Evolutionary conservation across 1,284 basidiomycete genomes (phyloP), one percentile per base, ranked within the genome.

Genomic region (Apiotrichum montevideense): DNA sequence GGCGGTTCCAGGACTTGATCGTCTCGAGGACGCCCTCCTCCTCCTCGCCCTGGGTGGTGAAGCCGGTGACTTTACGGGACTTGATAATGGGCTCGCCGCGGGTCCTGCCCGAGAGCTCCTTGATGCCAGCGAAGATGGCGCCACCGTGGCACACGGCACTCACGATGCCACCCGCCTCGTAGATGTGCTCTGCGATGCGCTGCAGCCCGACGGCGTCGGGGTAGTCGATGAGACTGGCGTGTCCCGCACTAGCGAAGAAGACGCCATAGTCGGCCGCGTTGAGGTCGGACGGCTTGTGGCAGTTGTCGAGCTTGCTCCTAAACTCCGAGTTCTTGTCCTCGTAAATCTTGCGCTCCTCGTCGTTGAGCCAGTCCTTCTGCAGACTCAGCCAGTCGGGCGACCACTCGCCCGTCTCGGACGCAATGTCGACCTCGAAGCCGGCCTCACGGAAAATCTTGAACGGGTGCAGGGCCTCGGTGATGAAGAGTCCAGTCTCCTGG

Each of bases 401-500:
- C 44, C 56, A 63, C 7, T 32, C 29, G 37, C 63, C 63, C 11
- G 41, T 63, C 55, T 63, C 62, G 45, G 53, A 56, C 11, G 55
- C 61, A 35, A 65, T 54, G 53, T 63, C 62, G 33, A 63, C 59
- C 43, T 59, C 57, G 59, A 63, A 65, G 11, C 63, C 63, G 0
- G 61, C 62, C 11, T 45, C 34, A 33, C 46, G 47, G 54, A 65
- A 57, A 15, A 61, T 57, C 5, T 65, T 45, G 54, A 51, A 65
- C 8, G 63, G 59, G 57, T 65, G 62, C n/a, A 63, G 59, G 1
- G 62, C 62, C 44, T 65, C 63, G 6, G 57, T 63, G 49, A 65
- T 56, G 53, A 63, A 65, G 14, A 63, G 57, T 13, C 63, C 63
- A 6, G 62, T 62, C 54, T 65, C 60, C 34, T 55, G 54, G 48